phyloP scores from a whole-genome alignment of 2,329 filamentous ascomycete species.

The Didymella exigua region DNA sequence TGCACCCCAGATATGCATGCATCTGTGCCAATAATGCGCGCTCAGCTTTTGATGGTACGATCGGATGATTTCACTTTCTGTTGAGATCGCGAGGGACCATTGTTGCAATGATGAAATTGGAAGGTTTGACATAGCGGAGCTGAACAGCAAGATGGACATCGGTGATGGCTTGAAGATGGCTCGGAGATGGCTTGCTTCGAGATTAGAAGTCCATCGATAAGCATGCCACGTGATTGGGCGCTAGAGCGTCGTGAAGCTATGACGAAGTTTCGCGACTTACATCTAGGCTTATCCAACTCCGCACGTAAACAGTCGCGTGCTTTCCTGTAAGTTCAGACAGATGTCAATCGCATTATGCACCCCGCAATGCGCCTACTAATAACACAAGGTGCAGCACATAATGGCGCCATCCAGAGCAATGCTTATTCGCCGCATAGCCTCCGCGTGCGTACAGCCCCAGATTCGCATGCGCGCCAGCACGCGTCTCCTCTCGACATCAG shows the following conservation, averaged over 20 bases:
- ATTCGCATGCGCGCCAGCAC: slow-evolving; percentile 15
- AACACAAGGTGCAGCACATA: slow-evolving; percentile 17
- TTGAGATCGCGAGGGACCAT: slow-evolving; percentile 20
- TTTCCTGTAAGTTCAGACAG: slow-evolving; percentile 18
- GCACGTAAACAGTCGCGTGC: slow-evolving; percentile 14
- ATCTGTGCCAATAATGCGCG: background rate
- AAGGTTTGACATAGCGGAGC: background rate
- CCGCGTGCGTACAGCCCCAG: slow-evolving; percentile 23
- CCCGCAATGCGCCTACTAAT: slow-evolving; percentile 14
- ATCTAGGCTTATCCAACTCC: slow-evolving; percentile 18
- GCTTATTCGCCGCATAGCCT: slow-evolving; percentile 30
- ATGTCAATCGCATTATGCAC: slow-evolving; percentile 4
- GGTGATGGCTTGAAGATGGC: slow-evolving; percentile 11
- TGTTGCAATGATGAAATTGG: background rate
- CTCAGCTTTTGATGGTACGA: background rate
- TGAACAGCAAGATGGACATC: background rate
- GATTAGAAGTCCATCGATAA: slow-evolving; percentile 17
- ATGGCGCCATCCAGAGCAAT: slow-evolving; percentile 46
- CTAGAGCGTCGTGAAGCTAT: slow-evolving; percentile 32
- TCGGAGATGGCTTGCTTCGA: slow-evolving; percentile 1
- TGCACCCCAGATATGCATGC: slow-evolving; percentile 14
- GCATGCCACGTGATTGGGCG: slow-evolving; percentile 39
- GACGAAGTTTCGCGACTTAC: slow-evolving; percentile 32
- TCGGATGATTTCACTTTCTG: slow-evolving; percentile 23
- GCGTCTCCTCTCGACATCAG: slow-evolving; percentile 27